Evolutionary conservation across 495 filamentous ascomycete species (phyloP), one percentile per base, ranked within the genome.

Genomic region (Hypoxylon lienhwacheense): DNA sequence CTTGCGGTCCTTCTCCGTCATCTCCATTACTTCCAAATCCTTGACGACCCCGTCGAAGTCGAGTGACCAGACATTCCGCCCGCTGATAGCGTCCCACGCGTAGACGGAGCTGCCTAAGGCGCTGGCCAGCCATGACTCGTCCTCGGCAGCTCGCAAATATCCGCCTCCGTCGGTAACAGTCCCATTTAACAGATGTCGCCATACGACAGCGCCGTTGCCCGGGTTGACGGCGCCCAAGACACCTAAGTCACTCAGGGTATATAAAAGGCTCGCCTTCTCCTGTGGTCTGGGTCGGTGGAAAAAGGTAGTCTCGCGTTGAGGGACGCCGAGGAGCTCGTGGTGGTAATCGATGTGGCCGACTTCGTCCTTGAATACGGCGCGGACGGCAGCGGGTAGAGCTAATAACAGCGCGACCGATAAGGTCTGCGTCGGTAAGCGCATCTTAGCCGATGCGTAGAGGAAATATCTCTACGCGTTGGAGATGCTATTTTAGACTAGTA

Each of bases 341-440:
- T 97, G 95, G 77, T 88, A 97, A 73, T 99, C 93, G 68, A 90
- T 81, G 65, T 89, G 82, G 74, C 85, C 89, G 64, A 95, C 90
- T 66, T 97, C 93, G 64, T 99, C 93, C 41, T 80, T 75, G 74
- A 87, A 96, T 55, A 97, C 85, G 61, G 90, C 91, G 55, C 66
- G 55, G 15, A 77, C 71, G 57, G 72, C 53, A 51, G 70, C 63
- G 39, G 74, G 70, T 17, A 70, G 54, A 35, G 67, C 66, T 51
- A 72, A 62, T 39, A 70, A 61, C 44, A 73, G 29, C 32, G 64
- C 50, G 24, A 67, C 26, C 20, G 65, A 67, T 14, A 67, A 48
- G 26, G 61, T 43, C 28, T 56, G 51, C 0, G 34, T 26, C 15
- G 65, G 51, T 40, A 67, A 20, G 52, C 60, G 50, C 65, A 62